A percentile compares a stretch with the other conserved stretches of the same genome.
phyloP scores from a whole-genome alignment of 805 yeast species.

The Monosporozyma unispora region DNA sequence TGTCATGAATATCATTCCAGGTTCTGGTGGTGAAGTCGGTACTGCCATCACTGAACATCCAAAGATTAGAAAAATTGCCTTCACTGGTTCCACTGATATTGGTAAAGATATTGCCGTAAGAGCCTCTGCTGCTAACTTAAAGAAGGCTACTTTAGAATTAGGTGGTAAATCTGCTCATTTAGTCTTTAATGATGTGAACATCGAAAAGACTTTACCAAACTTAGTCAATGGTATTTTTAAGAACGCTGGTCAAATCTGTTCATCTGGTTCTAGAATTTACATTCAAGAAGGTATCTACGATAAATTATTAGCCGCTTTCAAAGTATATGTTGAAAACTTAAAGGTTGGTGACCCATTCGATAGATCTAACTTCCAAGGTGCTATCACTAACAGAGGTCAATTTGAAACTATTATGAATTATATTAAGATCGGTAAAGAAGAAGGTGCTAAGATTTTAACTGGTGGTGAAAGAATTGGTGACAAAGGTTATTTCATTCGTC shows the following conservation, averaged over 20 bases:
- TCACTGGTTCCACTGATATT: constrained; percentile 72
- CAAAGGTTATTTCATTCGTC: constrained; percentile 65
- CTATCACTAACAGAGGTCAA: constrained; percentile 65
- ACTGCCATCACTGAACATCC: constrained; percentile 61
- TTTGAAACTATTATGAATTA: constrained; percentile 59
- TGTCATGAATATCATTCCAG: constrained; percentile 65
- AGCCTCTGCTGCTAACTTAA: constrained; percentile 63
- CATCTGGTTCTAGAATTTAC: constrained; percentile 73
- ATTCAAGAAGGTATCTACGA: constrained; percentile 68
- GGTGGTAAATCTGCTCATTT: constrained; percentile 81
- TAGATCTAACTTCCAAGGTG: constrained; percentile 61
- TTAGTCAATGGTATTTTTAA: constrained; percentile 62
- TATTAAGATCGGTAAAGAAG: constrained; percentile 56
- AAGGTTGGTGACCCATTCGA: constrained; percentile 74
- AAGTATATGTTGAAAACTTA: constrained; percentile 46
- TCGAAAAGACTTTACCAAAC: constrained; percentile 41
- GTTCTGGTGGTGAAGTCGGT: constrained; percentile 69
- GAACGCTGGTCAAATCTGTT: constrained; percentile 78
- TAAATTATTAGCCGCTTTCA: constrained; percentile 48
- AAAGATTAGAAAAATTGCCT: constrained; percentile 63
- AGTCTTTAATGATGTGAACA: constrained; percentile 60
- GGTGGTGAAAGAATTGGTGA: constrained; percentile 62
- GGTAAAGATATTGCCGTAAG: constrained; percentile 64
- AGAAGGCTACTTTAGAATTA: constrained; percentile 71
- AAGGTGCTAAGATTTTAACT: constrained; percentile 57